phyloP scores from a whole-genome alignment of 192 early-diverging fungal species.

The Globomyces pollinis-pini region DNA sequence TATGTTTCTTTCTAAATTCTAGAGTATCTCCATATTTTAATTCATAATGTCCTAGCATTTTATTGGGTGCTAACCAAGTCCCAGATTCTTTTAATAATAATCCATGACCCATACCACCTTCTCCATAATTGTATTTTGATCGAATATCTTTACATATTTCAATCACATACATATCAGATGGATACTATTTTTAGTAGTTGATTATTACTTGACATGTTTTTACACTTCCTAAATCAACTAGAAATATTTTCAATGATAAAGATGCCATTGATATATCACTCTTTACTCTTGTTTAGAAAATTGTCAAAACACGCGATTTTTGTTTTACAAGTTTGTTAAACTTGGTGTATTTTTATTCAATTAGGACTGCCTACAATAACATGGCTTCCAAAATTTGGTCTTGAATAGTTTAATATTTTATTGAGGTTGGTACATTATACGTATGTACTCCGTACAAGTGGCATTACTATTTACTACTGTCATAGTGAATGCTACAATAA shows the following conservation, averaged over 20 bases:
- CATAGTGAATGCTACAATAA: too few species aligned
- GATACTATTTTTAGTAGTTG: slow-evolving; percentile 24
- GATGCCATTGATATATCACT: too few species aligned
- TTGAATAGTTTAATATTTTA: too few species aligned
- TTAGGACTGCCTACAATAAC: background rate
- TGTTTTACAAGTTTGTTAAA: background rate
- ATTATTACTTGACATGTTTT: slow-evolving; percentile 5
- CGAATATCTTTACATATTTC: slow-evolving; percentile 50
- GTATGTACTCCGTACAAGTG: too few species aligned
- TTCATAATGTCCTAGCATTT: slow-evolving; percentile 54
- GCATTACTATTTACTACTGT: too few species aligned
- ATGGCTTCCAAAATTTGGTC: background rate
- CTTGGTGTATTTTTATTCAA: background rate
- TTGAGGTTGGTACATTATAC: too few species aligned
- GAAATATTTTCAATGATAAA: slow-evolving; percentile 3
- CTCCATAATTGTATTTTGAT: slow-evolving; percentile 40
- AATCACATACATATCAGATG: slow-evolving; percentile 39
- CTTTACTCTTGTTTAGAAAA: too few species aligned
- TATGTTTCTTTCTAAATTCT: slow-evolving; percentile 54
- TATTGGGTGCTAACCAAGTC: slow-evolving; percentile 44
- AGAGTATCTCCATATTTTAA: slow-evolving; percentile 44
- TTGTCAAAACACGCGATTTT: background rate
- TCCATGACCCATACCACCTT: slow-evolving; percentile 45
- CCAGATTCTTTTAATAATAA: slow-evolving; percentile 43
- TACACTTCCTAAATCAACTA: slow-evolving; percentile 4